phyloP scores from a whole-genome alignment of 192 early-diverging fungal genomes.

The Anaeromyces robustus region DNA sequence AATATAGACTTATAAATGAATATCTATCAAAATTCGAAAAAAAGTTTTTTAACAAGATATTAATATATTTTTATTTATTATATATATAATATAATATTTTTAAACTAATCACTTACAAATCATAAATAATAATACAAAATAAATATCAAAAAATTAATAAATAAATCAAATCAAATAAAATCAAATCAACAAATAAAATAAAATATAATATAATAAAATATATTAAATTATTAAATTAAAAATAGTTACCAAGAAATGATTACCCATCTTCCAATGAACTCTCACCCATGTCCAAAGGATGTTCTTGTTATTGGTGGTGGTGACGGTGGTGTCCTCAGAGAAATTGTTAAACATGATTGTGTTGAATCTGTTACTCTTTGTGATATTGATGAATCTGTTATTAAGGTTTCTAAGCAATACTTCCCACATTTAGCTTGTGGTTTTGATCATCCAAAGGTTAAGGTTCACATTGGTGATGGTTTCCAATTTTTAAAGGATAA shows the following conservation, averaged over 20 bases:
- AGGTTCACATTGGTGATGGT: slow-evolving; percentile 88
- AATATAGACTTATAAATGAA: not conserved
- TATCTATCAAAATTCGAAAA: not conserved
- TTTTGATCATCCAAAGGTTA: slow-evolving; percentile 89
- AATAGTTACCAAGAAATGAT: slow-evolving; percentile 98
- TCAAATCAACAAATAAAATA: no score
- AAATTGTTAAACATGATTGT: slow-evolving; percentile 88
- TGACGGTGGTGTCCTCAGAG: slow-evolving; percentile 97
- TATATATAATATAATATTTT: no score
- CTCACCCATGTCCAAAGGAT: slow-evolving; percentile 88
- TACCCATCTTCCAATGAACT: slow-evolving; percentile 83
- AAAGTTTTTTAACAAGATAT: no score
- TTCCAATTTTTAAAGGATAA: slow-evolving; percentile 85
- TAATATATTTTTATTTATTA: no score
- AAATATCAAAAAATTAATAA: no score
- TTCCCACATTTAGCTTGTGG: slow-evolving; percentile 86
- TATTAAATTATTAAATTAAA: not conserved
- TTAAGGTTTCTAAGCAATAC: slow-evolving; percentile 80
- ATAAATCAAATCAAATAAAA: no score
- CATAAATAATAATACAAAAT: no score
- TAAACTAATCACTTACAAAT: no score
- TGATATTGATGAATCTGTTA: slow-evolving; percentile 96
- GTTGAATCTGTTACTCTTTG: slow-evolving; percentile 85
- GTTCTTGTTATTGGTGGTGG: slow-evolving; percentile 98
- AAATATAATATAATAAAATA: no score